Evolutionary conservation across 352 stramenopile species (phyloP).

Genomic region (Aphanomyces astaci): DNA sequence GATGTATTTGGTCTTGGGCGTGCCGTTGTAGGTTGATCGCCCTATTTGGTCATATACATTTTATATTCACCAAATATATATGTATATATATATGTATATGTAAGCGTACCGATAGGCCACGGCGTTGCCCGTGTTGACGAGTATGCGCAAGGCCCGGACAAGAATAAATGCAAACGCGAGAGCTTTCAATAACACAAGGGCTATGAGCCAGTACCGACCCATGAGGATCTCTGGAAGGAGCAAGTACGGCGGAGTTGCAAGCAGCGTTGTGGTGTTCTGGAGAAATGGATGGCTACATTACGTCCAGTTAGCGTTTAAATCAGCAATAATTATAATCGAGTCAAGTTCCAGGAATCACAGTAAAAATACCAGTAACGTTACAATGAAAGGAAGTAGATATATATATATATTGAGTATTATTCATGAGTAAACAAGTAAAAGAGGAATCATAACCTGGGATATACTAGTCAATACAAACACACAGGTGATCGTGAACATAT

Average conservation of each 20-base stretch:
- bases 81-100: not conserved
- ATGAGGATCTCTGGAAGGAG: not conserved
- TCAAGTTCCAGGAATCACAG: no score
- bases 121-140: not conserved
- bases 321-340: no score
- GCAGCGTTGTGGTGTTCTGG: not conserved
- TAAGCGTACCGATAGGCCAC: not conserved
- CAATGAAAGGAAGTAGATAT: no score
- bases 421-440: no score
- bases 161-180: conserved; percentile 3
- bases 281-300: not conserved
- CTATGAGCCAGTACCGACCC: conserved; percentile 1
- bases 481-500: no score
- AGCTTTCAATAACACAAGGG: not conserved
- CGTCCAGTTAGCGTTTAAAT: not conserved
- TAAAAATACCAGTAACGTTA: no score
- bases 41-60: not conserved
- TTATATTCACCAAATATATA: not conserved
- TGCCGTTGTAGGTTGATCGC: not conserved
- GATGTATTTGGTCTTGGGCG: not conserved
- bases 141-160: not conserved
- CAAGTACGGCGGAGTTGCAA: not conserved
- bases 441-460: no score
- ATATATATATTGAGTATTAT: no score
- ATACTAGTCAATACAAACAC: no score